These are phyloP conservation scores for Beauveria sp. DNA, from an alignment of 2,329 filamentous ascomycete species.

Conservation along the genomic window DNA sequence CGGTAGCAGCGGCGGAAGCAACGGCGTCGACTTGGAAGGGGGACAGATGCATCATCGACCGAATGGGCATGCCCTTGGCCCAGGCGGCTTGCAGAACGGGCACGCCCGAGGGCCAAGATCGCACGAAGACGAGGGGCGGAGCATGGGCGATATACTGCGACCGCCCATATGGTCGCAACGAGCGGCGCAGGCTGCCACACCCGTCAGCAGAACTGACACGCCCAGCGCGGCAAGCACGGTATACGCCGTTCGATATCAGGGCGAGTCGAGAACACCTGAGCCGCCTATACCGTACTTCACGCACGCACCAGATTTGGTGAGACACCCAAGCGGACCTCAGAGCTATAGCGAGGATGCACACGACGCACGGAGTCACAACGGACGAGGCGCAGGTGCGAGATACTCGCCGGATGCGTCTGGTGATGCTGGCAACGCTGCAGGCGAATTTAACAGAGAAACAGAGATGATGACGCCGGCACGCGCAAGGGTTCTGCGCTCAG, in stretches of 20 bases:
- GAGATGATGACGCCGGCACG: not conserved
- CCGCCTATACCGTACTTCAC: constrained; percentile 21
- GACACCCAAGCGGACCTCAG: constrained; percentile 7
- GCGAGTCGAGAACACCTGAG: constrained; percentile 42
- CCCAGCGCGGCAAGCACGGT: constrained; percentile 57
- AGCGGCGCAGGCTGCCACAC: constrained; percentile 47
- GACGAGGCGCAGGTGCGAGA: not conserved
- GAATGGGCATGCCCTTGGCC: not conserved
- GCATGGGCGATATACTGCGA: constrained; percentile 32
- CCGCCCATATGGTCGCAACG: constrained; percentile 48
- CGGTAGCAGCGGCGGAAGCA: constrained; percentile 25
- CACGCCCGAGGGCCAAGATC: constrained; percentile 15
- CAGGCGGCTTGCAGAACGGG: constrained; percentile 15
- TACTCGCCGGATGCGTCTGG: not conserved
- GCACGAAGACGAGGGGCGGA: constrained; percentile 20
- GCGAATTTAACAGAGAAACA: not conserved
- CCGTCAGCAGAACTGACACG: constrained; percentile 54
- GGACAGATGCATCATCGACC: constrained; percentile 5
- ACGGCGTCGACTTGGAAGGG: constrained; percentile 14
- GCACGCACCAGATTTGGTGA: not conserved
- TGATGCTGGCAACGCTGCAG: not conserved
- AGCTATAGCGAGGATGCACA: constrained; percentile 2
- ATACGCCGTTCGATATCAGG: constrained; percentile 55
- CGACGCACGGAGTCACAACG: not conserved
- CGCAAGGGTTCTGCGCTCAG: not conserved